Evolutionary conservation across 352 stramenopile species (phyloP).

Genomic region (Phytophthora palmivora): DNA sequence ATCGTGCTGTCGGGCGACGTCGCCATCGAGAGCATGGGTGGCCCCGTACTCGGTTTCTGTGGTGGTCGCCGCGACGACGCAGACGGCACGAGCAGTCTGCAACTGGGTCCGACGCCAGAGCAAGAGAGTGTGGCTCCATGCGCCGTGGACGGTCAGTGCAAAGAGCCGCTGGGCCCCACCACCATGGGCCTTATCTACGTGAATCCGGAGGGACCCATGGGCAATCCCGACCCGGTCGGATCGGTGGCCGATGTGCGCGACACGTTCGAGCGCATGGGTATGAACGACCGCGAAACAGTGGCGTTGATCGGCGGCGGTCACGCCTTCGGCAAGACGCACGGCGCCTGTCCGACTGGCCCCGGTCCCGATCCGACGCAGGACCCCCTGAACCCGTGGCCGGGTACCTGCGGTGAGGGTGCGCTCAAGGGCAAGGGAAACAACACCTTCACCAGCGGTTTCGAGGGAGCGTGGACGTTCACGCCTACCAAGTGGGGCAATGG

Average conservation of each 20-base stretch:
- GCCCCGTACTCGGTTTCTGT: slow-evolving; percentile 90
- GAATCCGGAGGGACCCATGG: slow-evolving; percentile 66
- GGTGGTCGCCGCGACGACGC: slow-evolving; percentile 88
- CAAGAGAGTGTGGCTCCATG: slow-evolving; percentile 58
- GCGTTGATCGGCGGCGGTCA: slow-evolving; percentile 92
- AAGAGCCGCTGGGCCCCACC: slow-evolving; percentile 59
- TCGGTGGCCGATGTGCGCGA: slow-evolving; percentile 93
- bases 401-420: slow-evolving; percentile 51
- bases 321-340: slow-evolving; percentile 94
- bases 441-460: slow-evolving; percentile 84
- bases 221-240: slow-evolving; percentile 85
- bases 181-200: slow-evolving; percentile 82
- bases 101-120: slow-evolving; percentile 48
- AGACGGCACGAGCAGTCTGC: slow-evolving; percentile 65
- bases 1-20: slow-evolving; percentile 93
- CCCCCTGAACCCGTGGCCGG: slow-evolving; percentile 64
- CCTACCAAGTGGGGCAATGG: slow-evolving; percentile 93
- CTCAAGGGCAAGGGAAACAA: slow-evolving; percentile 68
- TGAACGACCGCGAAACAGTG: slow-evolving; percentile 95
- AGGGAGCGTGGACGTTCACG: slow-evolving; percentile 86
- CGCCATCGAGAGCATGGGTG: slow-evolving; percentile 93
- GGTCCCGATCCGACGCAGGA: slow-evolving; percentile 48
- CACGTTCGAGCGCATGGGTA: slow-evolving; percentile 94
- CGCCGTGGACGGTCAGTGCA: slow-evolving; percentile 52
- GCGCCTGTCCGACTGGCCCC: slow-evolving; percentile 53